Evolutionary conservation across 495 filamentous ascomycete species (phyloP).

Genomic region (Lasiosphaeria ovina): DNA sequence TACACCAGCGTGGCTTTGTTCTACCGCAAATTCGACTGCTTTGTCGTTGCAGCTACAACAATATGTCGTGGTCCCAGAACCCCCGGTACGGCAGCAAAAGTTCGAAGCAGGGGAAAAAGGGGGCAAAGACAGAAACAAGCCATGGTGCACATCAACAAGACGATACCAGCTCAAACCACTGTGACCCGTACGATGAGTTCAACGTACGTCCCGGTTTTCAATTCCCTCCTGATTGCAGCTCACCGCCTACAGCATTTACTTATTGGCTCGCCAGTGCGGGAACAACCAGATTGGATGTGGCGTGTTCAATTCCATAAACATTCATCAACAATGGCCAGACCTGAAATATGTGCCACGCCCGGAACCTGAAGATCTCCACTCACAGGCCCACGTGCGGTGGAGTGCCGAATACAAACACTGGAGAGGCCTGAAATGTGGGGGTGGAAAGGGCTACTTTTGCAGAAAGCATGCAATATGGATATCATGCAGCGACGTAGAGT

Average conservation of each 20-base stretch:
- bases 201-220: neutral
- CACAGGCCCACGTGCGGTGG: neutral
- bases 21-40: no score
- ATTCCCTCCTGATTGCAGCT: neutral
- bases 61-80: neutral
- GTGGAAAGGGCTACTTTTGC: slow-evolving; percentile 3
- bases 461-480: neutral
- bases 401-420: neutral
- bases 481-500: neutral
- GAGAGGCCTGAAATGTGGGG: neutral
- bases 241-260: neutral
- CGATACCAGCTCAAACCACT: neutral
- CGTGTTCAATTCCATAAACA: neutral
- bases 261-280: neutral
- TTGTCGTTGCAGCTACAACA: no score
- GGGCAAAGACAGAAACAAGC: neutral
- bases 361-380: neutral
- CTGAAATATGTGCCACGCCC: neutral
- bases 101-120: neutral
- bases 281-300: neutral
- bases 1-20: neutral
- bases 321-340: neutral
- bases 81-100: neutral
- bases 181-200: neutral
- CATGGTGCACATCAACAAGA: neutral